Percentiles rank a stretch among this genome's conserved stretches.
Evolutionary conservation across 306 rosid genomes (phyloP).

Genomic region (Vachellia collinsii): DNA sequence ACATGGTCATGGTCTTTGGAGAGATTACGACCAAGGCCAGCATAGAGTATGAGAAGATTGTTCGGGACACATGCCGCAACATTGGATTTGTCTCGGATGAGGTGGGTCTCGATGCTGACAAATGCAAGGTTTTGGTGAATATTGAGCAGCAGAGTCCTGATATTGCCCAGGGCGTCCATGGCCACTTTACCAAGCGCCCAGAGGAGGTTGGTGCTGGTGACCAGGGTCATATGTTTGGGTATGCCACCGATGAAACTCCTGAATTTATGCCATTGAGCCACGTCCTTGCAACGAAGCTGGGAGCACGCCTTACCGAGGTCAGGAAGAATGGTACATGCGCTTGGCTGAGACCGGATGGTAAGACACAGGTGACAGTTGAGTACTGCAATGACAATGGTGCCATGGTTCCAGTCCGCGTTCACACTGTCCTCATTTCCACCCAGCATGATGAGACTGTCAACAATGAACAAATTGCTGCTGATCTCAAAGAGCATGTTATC

Average conservation of each 20-base stretch:
- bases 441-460: constrained; percentile 39
- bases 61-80: constrained; percentile 46
- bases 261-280: constrained; percentile 36
- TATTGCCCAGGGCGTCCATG: constrained; percentile 44
- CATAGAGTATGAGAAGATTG: constrained; percentile 51
- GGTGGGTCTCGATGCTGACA: constrained; percentile 54
- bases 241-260: constrained; percentile 38
- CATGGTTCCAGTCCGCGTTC: constrained; percentile 33
- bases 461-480: constrained; percentile 32
- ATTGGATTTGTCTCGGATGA: constrained; percentile 50
- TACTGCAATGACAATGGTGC: constrained; percentile 30
- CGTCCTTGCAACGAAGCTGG: constrained; percentile 36
- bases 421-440: constrained; percentile 36
- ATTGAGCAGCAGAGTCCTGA: constrained; percentile 37
- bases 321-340: constrained; percentile 36
- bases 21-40: constrained; percentile 54
- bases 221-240: constrained; percentile 46
- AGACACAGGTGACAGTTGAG: constrained; percentile 39
- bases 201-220: constrained; percentile 51
- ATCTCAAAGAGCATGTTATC: constrained; percentile 34
- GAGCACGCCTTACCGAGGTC: constrained; percentile 39
- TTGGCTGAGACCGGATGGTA: constrained; percentile 44
- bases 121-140: constrained; percentile 49
- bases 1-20: constrained; percentile 49
- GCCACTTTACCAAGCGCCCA: constrained; percentile 45